Percentiles rank a stretch among this genome's conserved stretches.
Conservation (phyloP, 1,139 yeast genomes). For the Hansenula lynferdii region DNA sequence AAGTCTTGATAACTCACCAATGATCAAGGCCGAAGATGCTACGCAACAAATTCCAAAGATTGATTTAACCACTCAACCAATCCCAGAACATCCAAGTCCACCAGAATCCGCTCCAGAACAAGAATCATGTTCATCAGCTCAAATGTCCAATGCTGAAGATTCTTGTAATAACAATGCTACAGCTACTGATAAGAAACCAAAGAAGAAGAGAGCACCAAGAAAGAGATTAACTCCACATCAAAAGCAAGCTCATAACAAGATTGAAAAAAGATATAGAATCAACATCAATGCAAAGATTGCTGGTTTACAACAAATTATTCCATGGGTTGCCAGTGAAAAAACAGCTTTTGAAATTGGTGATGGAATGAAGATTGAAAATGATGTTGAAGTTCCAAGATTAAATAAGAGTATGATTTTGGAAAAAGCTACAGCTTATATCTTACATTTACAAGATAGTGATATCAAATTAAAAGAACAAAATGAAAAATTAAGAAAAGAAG, state of each 20-base stretch:
- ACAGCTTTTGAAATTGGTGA: conserved; percentile 41
- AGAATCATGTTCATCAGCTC: conserved; percentile 4
- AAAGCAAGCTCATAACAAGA: conserved; percentile 67
- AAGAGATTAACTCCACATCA: conserved; percentile 57
- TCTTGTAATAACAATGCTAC: conserved; percentile 5
- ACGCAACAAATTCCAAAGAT: conserved; percentile 11
- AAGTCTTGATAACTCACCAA: conserved; percentile 22
- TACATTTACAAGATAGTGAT: conserved; percentile 43
- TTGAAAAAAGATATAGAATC: conserved; percentile 66
- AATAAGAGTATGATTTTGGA: conserved; percentile 65
- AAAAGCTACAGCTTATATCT: conserved; percentile 58
- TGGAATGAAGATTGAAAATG: conserved; percentile 16
- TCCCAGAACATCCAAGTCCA: conserved; percentile 2
- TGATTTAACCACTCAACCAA: conserved; percentile 3
- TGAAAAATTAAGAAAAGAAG: conserved; percentile 20
- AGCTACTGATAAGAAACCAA: conserved; percentile 21
- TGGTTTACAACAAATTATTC: conserved; percentile 57
- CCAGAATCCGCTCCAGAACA: too few species aligned
- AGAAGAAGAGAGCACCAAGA: conserved; percentile 46
- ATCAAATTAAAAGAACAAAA: conserved; percentile 29
- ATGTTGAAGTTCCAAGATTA: conserved; percentile 32
- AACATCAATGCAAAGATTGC: conserved; percentile 72
- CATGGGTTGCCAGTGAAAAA: conserved; percentile 55
- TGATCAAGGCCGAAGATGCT: conserved; percentile 22
- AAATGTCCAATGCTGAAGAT: too few species aligned